Conservation (phyloP, 495 filamentous ascomycete species). For the Penicillium taxi region DNA sequence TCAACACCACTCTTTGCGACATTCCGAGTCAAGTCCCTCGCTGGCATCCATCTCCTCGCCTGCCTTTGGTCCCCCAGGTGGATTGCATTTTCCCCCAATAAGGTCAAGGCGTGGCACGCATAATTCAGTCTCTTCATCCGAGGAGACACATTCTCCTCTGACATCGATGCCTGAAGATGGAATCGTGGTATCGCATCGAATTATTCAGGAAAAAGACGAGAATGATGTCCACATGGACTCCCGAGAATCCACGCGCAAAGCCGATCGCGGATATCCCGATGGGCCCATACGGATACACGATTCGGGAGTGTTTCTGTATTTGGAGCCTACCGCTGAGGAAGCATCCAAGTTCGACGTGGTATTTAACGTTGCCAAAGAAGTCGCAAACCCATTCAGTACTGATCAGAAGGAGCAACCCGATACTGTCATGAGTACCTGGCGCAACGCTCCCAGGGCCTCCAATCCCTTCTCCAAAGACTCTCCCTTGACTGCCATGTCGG, state of each 20-base stretch:
- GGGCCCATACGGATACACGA: conserved; percentile 90
- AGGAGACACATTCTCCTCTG: conserved; percentile 23
- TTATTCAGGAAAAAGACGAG: conserved; percentile 48
- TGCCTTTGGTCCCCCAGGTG: conserved; percentile 49
- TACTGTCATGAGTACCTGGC: conserved; percentile 37
- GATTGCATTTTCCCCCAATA: conserved; percentile 55
- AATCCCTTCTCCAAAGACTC: conserved; percentile 36
- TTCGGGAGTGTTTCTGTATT: conserved; percentile 83
- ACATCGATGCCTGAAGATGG: conserved; percentile 20
- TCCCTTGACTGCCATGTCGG: conserved; percentile 64
- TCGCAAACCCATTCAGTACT: conserved; percentile 70
- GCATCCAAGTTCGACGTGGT: conserved; percentile 84
- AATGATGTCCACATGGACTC: conserved; percentile 73
- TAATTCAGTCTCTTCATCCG: conserved; percentile 16
- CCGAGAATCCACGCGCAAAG: conserved; percentile 53
- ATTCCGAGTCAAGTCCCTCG: conserved; percentile 63
- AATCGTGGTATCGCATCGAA: conserved; percentile 14
- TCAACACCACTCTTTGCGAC: conserved; percentile 45
- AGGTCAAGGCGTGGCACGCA: conserved; percentile 29
- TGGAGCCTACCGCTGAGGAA: conserved; percentile 82
- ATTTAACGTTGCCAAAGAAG: conserved; percentile 92
- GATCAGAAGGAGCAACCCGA: conserved; percentile 24
- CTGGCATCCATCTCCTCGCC: conserved; percentile 52
- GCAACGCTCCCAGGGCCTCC: conserved; percentile 24
- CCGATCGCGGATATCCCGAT: conserved; percentile 78